Evolutionary conservation across 1,139 yeast genomes (phyloP).

Genomic region (Kodamaea sp.): DNA sequence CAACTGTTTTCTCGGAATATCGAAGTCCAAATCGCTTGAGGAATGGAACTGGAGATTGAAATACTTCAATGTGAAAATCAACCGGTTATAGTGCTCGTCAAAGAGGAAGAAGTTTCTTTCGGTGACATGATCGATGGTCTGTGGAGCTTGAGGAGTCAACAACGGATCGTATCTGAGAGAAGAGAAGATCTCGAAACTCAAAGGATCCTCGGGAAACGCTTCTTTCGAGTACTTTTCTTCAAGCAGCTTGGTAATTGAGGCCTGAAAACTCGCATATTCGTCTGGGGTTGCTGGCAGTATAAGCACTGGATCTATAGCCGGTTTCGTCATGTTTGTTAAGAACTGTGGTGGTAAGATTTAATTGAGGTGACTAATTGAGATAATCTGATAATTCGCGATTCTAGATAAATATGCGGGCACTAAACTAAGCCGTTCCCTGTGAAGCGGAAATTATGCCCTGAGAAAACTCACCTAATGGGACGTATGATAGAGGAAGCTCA

Average conservation of each 20-base stretch:
- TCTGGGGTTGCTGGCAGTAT: neutral
- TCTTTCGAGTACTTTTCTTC: constrained; percentile 19
- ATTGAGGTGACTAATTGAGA: too few relatives aligned
- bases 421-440: too few relatives aligned
- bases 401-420: too few relatives aligned
- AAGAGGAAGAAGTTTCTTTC: constrained; percentile 57
- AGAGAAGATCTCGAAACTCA: constrained; percentile 57
- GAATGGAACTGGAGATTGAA: constrained; percentile 39
- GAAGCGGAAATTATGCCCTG: too few relatives aligned
- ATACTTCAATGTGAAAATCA: constrained; percentile 53
- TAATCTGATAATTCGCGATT: too few relatives aligned
- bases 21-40: constrained; percentile 21
- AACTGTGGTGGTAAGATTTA: too few relatives aligned
- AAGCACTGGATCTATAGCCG: neutral
- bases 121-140: constrained; percentile 26
- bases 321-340: too few relatives aligned
- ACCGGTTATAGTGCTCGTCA: constrained; percentile 62
- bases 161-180: constrained; percentile 75
- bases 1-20: constrained; percentile 45
- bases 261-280: neutral
- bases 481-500: too few relatives aligned
- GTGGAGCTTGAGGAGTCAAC: constrained; percentile 31
- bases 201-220: constrained; percentile 21
- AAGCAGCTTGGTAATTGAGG: constrained; percentile 1
- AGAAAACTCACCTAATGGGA: too few relatives aligned